Percentiles rank a stretch among this genome's conserved stretches.
Evolutionary conservation across 2,329 filamentous ascomycete species (phyloP).

Genomic region (Chrysoporthe deuterocubensis): DNA sequence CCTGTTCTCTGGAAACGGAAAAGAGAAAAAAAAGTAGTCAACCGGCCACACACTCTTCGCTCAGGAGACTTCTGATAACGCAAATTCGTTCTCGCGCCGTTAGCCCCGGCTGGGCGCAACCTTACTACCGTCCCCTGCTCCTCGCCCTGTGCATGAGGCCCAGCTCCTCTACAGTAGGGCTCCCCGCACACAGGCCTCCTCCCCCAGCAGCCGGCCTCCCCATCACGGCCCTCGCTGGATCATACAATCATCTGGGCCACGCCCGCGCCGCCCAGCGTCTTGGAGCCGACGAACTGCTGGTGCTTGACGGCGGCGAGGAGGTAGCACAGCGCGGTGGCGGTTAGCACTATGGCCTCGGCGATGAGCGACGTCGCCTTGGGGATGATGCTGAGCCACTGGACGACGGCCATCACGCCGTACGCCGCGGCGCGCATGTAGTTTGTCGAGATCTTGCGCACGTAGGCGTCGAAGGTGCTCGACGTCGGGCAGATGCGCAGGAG

Average conservation of each 20-base stretch:
- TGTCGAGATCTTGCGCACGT: conserved; percentile 90
- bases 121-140: neutral
- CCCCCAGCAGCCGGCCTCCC: neutral
- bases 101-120: neutral
- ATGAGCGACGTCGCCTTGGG: conserved; percentile 72
- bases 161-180: neutral
- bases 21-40: neutral
- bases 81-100: neutral
- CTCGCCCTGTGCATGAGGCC: neutral
- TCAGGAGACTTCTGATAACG: neutral
- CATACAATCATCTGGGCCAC: conserved; percentile 98
- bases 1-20: neutral
- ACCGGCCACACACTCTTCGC: neutral
- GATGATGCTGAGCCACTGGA: conserved; percentile 85
- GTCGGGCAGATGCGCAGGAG: conserved; percentile 98
- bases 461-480: conserved; percentile 82
- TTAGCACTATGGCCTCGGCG: conserved; percentile 80
- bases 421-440: conserved; percentile 96
- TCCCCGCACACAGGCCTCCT: too few species aligned
- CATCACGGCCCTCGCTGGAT: conserved; percentile 29
- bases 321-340: conserved; percentile 81
- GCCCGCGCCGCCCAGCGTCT: conserved; percentile 91
- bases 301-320: conserved; percentile 77
- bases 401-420: conserved; percentile 77
- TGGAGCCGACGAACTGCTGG: conserved; percentile 88